Conservation (phyloP, 1,284 basidiomycete species). For the Nidula niveotomentosa region DNA sequence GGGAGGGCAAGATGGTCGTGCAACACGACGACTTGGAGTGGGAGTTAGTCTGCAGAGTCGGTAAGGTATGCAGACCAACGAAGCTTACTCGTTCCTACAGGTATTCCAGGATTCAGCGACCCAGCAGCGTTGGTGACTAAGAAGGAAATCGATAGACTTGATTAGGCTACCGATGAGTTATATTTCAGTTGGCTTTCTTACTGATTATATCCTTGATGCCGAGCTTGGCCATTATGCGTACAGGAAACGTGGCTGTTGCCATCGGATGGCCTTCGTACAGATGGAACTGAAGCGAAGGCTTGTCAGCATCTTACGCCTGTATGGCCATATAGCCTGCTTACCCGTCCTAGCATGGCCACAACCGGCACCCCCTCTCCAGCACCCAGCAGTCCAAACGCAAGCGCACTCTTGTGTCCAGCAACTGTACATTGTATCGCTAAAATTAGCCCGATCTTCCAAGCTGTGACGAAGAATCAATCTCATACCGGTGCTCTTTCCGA, state of each 20-base stretch:
- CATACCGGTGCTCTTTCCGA: conserved; percentile 73
- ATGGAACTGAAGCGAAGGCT: conserved; percentile 58
- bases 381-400: conserved; percentile 79
- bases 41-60: too few species aligned
- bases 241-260: conserved; percentile 70
- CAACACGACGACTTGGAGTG: conserved; percentile 66
- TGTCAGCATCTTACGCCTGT: too few species aligned
- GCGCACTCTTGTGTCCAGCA: conserved; percentile 69
- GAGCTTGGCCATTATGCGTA: conserved; percentile 72
- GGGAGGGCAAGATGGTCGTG: conserved; percentile 84
- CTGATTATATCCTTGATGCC: conserved; percentile 77
- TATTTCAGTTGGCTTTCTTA: conserved; percentile 29
- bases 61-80: not conserved
- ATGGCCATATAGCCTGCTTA: conserved; percentile 25
- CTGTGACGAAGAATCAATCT: conserved; percentile 1
- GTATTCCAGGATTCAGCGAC: conserved; percentile 66
- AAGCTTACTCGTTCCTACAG: conserved; percentile 78
- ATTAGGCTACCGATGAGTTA: too few species aligned
- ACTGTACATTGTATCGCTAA: conserved; percentile 37
- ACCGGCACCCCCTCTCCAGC: conserved; percentile 59
- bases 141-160: not conserved
- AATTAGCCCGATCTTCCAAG: not conserved
- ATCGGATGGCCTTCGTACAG: conserved; percentile 79
- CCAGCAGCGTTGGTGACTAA: conserved; percentile 87
- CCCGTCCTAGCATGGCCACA: conserved; percentile 84